Conservation (phyloP, 164 flowering plant genomes). For the Tinospora cordifolia region DNA sequence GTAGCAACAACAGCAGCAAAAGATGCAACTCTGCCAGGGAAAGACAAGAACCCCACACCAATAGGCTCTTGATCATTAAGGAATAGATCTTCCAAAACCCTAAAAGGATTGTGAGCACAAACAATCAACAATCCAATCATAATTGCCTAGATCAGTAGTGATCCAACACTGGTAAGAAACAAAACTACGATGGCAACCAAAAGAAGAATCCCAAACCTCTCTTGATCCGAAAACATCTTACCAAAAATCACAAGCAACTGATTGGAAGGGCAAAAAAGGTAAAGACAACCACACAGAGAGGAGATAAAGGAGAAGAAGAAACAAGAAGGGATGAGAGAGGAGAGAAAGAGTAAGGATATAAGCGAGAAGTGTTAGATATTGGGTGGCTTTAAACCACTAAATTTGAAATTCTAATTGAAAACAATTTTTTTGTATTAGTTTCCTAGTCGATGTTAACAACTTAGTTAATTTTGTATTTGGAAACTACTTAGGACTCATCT, state of each 20-base stretch:
- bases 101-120: slow-evolving; percentile 54
- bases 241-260: slow-evolving; percentile 56
- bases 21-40: slow-evolving; percentile 50
- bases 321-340: slow-evolving; percentile 56
- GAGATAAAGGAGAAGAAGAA: slow-evolving; percentile 46
- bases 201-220: slow-evolving; percentile 42
- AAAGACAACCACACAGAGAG: slow-evolving; percentile 62
- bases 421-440: too few relatives aligned
- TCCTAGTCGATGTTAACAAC: too few relatives aligned
- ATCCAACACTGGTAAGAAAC: slow-evolving; percentile 72
- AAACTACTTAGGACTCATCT: too few relatives aligned
- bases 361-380: slow-evolving; percentile 30
- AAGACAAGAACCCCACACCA: slow-evolving; percentile 61
- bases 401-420: too few relatives aligned
- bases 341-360: slow-evolving; percentile 51
- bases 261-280: slow-evolving; percentile 69
- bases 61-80: slow-evolving; percentile 56
- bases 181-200: slow-evolving; percentile 42
- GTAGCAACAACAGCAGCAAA: slow-evolving; percentile 33
- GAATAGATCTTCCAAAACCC: slow-evolving; percentile 71
- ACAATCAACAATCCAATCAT: slow-evolving; percentile 48
- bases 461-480: too few relatives aligned
- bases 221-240: slow-evolving; percentile 53
- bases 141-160: slow-evolving; percentile 53
- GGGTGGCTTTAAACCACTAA: too few relatives aligned